phyloP scores from a whole-genome alignment of 2,329 filamentous ascomycete species.

The Phaeosphaeriaceae sp. region DNA sequence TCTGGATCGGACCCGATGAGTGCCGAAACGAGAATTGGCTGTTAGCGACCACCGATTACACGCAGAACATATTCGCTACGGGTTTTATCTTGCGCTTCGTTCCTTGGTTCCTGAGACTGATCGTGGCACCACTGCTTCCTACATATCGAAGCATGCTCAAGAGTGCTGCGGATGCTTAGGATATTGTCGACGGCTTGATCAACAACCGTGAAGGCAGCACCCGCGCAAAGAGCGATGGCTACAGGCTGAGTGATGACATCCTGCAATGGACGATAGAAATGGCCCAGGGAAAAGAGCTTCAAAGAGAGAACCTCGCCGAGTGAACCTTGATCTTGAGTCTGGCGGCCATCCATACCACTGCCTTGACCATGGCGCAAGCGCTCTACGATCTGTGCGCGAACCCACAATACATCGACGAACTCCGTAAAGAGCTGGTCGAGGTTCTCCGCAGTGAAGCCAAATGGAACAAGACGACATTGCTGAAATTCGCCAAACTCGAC shows the following conservation, averaged over 20 bases:
- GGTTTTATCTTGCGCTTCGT: background rate
- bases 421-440: too few relatives aligned
- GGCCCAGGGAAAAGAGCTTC: background rate
- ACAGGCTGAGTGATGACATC: constrained; percentile 30
- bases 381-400: background rate
- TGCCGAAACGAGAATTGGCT: background rate
- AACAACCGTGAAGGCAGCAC: too few relatives aligned
- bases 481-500: background rate
- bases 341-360: constrained; percentile 28
- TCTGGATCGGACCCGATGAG: background rate
- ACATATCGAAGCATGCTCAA: too few relatives aligned
- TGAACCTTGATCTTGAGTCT: background rate
- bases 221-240: too few relatives aligned
- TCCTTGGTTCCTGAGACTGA: background rate
- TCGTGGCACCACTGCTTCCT: background rate
- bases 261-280: constrained; percentile 35
- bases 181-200: too few relatives aligned
- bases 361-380: constrained; percentile 16
- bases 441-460: too few relatives aligned
- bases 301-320: constrained; percentile 20
- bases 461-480: background rate
- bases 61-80: background rate
- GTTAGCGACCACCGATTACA: background rate
- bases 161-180: too few relatives aligned
- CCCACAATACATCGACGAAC: too few relatives aligned